A percentile compares a stretch with the other conserved stretches of the same genome.
Conservation (phyloP, 2,329 filamentous ascomycete species). For the Colletotrichum lindemuthianum region DNA sequence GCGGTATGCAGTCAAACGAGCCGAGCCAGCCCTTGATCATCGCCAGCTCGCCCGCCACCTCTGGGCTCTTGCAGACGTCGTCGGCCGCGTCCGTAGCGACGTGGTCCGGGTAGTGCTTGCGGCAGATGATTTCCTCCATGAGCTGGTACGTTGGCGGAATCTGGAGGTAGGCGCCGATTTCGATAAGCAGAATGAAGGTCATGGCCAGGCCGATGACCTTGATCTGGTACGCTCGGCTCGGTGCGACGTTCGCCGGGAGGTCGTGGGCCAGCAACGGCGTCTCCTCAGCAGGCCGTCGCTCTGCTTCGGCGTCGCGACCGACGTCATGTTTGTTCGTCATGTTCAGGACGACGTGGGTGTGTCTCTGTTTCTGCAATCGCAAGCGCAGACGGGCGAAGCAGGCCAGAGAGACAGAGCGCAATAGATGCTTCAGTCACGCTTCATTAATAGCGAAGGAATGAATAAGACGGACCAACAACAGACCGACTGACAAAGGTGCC, state of each 20-base stretch:
- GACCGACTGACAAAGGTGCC: background rate
- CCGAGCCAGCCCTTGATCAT: conserved; percentile 59
- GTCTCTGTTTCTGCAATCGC: background rate
- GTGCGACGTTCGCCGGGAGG: conserved; percentile 34
- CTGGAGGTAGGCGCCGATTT: conserved; percentile 51
- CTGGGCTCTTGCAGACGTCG: conserved; percentile 57
- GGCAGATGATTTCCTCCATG: conserved; percentile 65
- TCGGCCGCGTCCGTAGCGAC: conserved; percentile 48
- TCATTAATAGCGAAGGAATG: background rate
- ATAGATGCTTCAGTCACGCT: no score
- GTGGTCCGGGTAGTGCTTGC: conserved; percentile 55
- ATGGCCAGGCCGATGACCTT: conserved; percentile 47
- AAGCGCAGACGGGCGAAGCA: no score
- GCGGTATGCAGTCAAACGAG: conserved; percentile 58
- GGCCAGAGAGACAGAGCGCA: no score
- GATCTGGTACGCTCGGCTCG: conserved; percentile 41
- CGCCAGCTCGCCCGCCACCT: conserved; percentile 62
- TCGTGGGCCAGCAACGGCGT: conserved; percentile 36
- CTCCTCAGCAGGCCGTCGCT: conserved; percentile 24
- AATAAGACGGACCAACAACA: background rate
- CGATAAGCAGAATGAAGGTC: conserved; percentile 54
- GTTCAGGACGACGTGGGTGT: background rate
- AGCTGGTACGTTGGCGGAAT: conserved; percentile 58
- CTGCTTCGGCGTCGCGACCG: conserved; percentile 11
- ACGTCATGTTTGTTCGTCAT: conserved; percentile 7